Evolutionary conservation across 176 grass and related monocot genomes (phyloP).

Genomic region (Triticum monococcum): DNA sequence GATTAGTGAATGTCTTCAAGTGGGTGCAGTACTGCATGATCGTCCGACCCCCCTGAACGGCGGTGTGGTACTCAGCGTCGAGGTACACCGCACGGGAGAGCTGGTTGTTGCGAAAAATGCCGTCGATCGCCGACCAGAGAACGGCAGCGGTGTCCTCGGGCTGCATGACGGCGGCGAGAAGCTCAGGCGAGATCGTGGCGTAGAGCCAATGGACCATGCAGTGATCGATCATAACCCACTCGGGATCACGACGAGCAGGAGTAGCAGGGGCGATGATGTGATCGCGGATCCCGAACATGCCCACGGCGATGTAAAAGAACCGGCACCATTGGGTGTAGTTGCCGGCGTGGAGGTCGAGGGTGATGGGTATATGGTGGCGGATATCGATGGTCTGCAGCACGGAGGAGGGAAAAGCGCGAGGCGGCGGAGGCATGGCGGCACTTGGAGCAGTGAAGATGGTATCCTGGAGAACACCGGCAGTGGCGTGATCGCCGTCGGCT

Average conservation of each 20-base stretch:
- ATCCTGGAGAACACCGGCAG: no score
- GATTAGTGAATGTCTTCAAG: background rate
- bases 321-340: no score
- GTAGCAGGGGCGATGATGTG: background rate
- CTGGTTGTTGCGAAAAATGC: background rate
- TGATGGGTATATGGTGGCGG: no score
- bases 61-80: background rate
- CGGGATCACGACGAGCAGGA: background rate
- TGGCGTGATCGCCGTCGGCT: no score
- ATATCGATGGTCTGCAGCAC: no score
- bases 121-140: background rate
- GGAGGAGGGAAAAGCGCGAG: no score
- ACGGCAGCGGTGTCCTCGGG: background rate
- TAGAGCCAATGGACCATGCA: background rate
- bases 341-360: no score
- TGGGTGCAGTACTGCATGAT: background rate
- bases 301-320: no score
- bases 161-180: background rate
- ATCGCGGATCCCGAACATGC: no score
- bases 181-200: background rate
- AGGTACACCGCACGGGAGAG: background rate
- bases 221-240: background rate
- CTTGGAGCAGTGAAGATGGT: no score
- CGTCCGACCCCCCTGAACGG: background rate
- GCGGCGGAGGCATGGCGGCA: no score